phyloP scores from a whole-genome alignment of 2,329 filamentous ascomycete genomes.

The Purpureocillium takamizusanense region DNA sequence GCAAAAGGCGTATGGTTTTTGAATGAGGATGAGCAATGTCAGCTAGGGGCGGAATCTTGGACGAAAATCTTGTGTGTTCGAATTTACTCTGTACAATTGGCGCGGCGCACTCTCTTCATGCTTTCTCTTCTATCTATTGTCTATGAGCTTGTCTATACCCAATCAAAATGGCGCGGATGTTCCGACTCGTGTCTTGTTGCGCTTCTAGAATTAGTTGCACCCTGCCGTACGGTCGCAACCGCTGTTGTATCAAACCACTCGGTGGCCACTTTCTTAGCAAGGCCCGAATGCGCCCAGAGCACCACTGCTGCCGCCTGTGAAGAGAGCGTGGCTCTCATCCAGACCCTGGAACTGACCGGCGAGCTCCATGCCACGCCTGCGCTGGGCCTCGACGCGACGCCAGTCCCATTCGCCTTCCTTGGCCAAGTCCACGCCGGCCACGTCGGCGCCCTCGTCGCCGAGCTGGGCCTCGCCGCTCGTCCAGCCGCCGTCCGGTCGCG shows the following conservation, averaged over 20 bases:
- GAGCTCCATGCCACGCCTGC: constrained; percentile 44
- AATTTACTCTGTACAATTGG: no score
- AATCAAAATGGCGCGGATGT: no score
- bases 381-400: constrained; percentile 45
- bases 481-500: constrained; percentile 56
- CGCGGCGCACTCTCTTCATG: no score
- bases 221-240: neutral
- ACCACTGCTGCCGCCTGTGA: constrained; percentile 43
- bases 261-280: constrained; percentile 16
- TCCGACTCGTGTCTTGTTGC: no score
- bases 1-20: no score
- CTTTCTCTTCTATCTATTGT: no score
- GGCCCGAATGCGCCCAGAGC: constrained; percentile 40
- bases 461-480: constrained; percentile 33
- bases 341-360: constrained; percentile 48
- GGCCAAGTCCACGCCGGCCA: constrained; percentile 24
- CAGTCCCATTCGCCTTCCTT: constrained; percentile 44
- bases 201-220: no score
- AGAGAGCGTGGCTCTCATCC: constrained; percentile 41
- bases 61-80: no score
- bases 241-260: neutral
- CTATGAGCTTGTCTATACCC: no score
- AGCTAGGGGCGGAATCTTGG: no score
- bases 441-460: constrained; percentile 27
- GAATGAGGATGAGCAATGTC: no score